Evolutionary conservation across 805 yeast genomes (phyloP).

Genomic region (Kuraishia piskuri): DNA sequence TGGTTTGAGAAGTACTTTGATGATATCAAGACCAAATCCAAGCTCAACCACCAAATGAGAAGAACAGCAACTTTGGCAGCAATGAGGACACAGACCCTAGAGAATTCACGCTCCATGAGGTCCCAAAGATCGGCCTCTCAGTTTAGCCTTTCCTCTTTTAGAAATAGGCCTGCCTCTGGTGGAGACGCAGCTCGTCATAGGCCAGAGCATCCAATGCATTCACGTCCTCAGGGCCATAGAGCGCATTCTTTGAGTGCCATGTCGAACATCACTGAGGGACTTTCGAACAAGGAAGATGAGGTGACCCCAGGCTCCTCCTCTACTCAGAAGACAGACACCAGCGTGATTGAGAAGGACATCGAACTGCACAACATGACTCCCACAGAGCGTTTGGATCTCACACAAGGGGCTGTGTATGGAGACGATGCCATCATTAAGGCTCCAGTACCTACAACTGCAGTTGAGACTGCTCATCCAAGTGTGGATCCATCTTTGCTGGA

Average conservation of each 20-base stretch:
- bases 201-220: neutral
- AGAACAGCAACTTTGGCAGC: conserved; percentile 68
- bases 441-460: neutral
- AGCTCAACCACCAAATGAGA: conserved; percentile 72
- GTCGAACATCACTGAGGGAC: neutral
- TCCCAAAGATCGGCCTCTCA: neutral
- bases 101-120: conserved; percentile 2
- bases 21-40: conserved; percentile 71
- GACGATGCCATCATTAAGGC: neutral
- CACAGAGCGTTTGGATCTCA: neutral
- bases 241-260: neutral
- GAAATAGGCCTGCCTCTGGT: neutral
- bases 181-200: neutral
- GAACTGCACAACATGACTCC: neutral
- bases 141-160: neutral
- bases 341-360: neutral
- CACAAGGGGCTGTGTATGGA: neutral
- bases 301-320: neutral
- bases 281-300: neutral
- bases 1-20: conserved; percentile 88
- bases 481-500: neutral
- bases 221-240: neutral
- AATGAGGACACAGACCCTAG: conserved; percentile 20
- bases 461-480: neutral
- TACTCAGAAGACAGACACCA: neutral